phyloP scores from a whole-genome alignment of 2,329 filamentous ascomycete species.

The Cladophialophora chaetospira region DNA sequence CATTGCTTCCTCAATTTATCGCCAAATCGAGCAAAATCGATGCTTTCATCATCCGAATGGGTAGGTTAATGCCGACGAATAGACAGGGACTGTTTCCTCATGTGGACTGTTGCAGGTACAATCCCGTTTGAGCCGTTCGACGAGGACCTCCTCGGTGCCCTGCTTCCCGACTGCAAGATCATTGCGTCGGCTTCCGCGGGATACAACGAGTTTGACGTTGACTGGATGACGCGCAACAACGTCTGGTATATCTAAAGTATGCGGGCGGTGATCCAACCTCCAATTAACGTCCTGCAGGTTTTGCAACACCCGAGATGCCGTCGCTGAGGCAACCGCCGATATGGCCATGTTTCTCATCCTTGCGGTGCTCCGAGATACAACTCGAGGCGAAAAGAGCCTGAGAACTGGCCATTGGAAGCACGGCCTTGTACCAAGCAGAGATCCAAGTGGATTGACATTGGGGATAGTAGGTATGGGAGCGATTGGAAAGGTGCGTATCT shows the following conservation, averaged over 20 bases:
- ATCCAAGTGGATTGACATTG: constrained; percentile 49
- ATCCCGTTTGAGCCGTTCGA: constrained; percentile 54
- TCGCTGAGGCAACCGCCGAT: constrained; percentile 56
- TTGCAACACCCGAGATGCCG: constrained; percentile 57
- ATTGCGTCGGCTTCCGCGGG: constrained; percentile 47
- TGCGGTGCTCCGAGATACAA: constrained; percentile 51
- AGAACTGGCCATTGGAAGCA: constrained; percentile 45
- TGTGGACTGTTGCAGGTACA: constrained; percentile 9
- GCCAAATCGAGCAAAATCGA: constrained; percentile 43
- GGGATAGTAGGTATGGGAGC: constrained; percentile 54
- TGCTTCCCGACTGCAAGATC: constrained; percentile 49
- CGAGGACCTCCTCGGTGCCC: constrained; percentile 44
- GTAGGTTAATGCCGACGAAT: constrained; percentile 36
- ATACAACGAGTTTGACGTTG: constrained; percentile 66
- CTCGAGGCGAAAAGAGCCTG: constrained; percentile 42
- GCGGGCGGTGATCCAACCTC: not conserved
- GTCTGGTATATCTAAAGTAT: constrained; percentile 39
- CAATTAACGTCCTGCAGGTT: constrained; percentile 39
- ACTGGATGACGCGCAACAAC: constrained; percentile 60
- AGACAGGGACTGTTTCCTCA: no score
- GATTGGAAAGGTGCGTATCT: constrained; percentile 46
- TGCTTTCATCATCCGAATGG: constrained; percentile 55
- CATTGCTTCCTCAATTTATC: constrained; percentile 39
- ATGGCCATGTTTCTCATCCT: constrained; percentile 55
- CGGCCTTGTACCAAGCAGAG: constrained; percentile 40